Evolutionary conservation across 2,329 filamentous ascomycete species (phyloP), one percentile per base, ranked within the genome.

Genomic region (Penicillium janthinellum): DNA sequence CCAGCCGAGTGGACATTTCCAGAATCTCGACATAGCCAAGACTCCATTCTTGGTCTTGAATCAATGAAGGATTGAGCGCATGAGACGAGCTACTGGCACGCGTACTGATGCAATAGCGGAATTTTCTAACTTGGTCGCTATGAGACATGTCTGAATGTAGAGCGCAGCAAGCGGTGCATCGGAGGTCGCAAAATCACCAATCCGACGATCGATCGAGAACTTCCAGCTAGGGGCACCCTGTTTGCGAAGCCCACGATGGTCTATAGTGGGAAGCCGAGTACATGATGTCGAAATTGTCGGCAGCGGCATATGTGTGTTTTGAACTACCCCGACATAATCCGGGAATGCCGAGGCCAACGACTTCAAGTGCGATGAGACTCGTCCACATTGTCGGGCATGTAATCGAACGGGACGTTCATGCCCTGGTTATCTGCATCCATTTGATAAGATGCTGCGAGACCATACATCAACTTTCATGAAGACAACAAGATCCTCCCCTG

Each of bases 341-440:
- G 25, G 17, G 1, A 49, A 20, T 25, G 17, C 47, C 34, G 28
- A 45, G 42, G 42, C 20, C 25, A 15, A 49, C 28, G 4, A 42
- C 4, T 25, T 31, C 3, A 35, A 73, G 71, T 73, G 71, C 51
- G 71, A 73, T 64, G 71, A 72, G 58, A 60, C 69, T 15, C 70
- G 69, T 25, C 71, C 71, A 17, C 63, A 70, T 37, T 73, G 71
- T 57, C 67, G 54, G 49, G 68, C 69, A 37, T 73, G 71, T 58
- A 54, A 64, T 17, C 66, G 69, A 49, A 69, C 70, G 38, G 66
- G 67, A 28, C 67, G 71, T 5, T 42, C 59, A 35, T 73, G 71
- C 56, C 71, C 71, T 0, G 71, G 71, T 5, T 73, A 72, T 54
- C 60, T 58, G 8, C 65, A 72, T 48, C 70, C 70, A 11, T 65